Conservation (phyloP, 192 early-diverging fungal genomes). For the Bifiguratus adelaidae region DNA sequence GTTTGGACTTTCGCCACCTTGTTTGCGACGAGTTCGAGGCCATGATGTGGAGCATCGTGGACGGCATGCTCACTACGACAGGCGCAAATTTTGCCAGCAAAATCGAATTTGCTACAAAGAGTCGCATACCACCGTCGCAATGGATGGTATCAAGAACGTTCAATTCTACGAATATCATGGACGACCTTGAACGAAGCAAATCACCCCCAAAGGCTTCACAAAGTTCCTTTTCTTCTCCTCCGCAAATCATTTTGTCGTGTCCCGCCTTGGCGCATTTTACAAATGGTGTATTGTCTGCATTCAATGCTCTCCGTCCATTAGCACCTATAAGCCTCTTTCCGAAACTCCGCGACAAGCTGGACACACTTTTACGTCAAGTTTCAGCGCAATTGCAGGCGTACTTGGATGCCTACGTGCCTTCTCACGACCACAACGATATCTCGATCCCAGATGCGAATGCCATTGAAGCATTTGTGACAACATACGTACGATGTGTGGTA, state of each 20-base stretch:
- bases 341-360: no score
- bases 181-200: no score
- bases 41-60: slow-evolving; percentile 41
- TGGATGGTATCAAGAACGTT: background rate
- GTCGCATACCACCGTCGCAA: background rate
- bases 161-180: no score
- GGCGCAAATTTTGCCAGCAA: slow-evolving; percentile 34
- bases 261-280: slow-evolving; percentile 55
- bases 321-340: slow-evolving; percentile 35
- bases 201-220: background rate
- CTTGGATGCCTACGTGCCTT: slow-evolving; percentile 8
- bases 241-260: slow-evolving; percentile 42
- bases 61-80: slow-evolving; percentile 28
- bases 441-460: background rate
- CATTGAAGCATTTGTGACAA: slow-evolving; percentile 10
- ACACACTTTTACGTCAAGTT: slow-evolving; percentile 9
- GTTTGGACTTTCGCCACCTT: slow-evolving; percentile 60
- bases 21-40: slow-evolving; percentile 50
- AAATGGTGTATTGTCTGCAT: slow-evolving; percentile 48
- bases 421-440: background rate
- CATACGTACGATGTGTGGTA: slow-evolving; percentile 14
- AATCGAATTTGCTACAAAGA: slow-evolving; percentile 33
- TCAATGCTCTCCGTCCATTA: slow-evolving; percentile 52
- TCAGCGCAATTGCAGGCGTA: slow-evolving; percentile 3
- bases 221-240: slow-evolving; percentile 20